phyloP scores from a whole-genome alignment of 257 asterid genomes.

The Solanum verrucosum region DNA sequence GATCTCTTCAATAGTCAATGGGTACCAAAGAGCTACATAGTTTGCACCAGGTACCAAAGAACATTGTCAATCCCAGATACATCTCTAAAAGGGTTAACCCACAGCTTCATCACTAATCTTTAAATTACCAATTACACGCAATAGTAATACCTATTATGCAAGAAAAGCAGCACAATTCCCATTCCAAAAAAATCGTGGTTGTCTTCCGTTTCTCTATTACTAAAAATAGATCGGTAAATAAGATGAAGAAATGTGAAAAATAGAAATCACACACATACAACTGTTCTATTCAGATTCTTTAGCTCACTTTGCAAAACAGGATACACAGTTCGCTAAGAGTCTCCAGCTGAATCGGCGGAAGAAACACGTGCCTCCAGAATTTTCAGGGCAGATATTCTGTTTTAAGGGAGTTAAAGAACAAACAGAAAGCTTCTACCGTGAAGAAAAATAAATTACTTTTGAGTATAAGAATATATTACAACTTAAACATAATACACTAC shows the following conservation, averaged over 20 bases:
- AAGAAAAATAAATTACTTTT: not conserved
- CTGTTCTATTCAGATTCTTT: not conserved
- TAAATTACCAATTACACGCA: not conserved
- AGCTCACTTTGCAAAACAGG: conserved; percentile 19
- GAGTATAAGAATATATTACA: not conserved
- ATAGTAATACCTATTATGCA: not conserved
- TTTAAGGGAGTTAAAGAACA: conserved; percentile 28
- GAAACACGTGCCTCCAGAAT: conserved; percentile 27
- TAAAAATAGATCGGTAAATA: not conserved
- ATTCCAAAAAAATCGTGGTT: not conserved
- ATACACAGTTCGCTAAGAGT: conserved; percentile 13
- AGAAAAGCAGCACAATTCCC: not conserved
- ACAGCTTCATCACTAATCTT: not conserved
- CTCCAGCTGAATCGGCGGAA: conserved; percentile 27
- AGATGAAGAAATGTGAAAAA: not conserved
- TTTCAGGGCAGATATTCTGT: conserved; percentile 23
- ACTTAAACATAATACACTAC: not conserved
- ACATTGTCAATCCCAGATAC: not conserved
- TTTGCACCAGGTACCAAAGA: not conserved
- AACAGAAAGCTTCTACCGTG: not conserved
- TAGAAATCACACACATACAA: conserved; percentile 1
- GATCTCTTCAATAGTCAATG: not conserved
- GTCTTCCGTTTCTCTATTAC: not conserved
- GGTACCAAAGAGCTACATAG: not conserved
- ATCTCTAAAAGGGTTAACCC: not conserved